Evolutionary conservation across 2,329 filamentous ascomycete genomes (phyloP), one percentile per base, ranked within the genome.

Genomic region (Xylaria sp.): DNA sequence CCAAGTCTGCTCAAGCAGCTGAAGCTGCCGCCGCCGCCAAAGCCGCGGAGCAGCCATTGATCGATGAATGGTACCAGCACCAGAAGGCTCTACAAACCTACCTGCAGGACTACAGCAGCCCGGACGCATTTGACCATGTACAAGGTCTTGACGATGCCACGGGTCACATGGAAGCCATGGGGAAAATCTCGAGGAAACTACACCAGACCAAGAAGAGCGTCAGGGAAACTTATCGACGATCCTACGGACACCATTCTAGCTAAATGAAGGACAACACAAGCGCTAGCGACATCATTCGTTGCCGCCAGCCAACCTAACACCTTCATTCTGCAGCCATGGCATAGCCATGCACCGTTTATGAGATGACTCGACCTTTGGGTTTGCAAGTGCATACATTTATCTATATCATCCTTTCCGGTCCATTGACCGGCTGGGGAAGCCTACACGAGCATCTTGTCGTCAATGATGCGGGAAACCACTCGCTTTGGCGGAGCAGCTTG

Each of bases 21-120:
- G 76, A 77, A 64, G 79, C 77, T 15, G 79, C 77, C 9, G 77
- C 79, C 17, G 72, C 74, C 69, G 79, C 78, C 70, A 67, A 66
- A 38, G 79, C 79, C 49, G 76, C 77, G 13, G 75, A 77, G 63
- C 78, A 81, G 74, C 83, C 84, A 40, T 80, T 86, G 58, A 79
- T 85, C 61, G 83, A 87, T 68, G 82, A 87, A 74, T 89, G 87
- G 87, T 81, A 87, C 75, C 86, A 89, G 71, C 88, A 90, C 80
- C 90, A 88, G 79, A 86, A 85, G 75, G 85, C 85, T 44, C 85
- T 93, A 59, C 86, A 91, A 73, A 84, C 83, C 69, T 86, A 92
- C 48, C 82, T 90, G 53, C 80, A 82, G 61, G 80, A 79, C 56
- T 83, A 86, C 68, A 78, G 75, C 73, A 83, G 84, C 75, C 86